These are phyloP conservation scores for Escallonia rubra DNA, from an alignment of 129 eudicot genomes.

Conservation along the genomic window DNA sequence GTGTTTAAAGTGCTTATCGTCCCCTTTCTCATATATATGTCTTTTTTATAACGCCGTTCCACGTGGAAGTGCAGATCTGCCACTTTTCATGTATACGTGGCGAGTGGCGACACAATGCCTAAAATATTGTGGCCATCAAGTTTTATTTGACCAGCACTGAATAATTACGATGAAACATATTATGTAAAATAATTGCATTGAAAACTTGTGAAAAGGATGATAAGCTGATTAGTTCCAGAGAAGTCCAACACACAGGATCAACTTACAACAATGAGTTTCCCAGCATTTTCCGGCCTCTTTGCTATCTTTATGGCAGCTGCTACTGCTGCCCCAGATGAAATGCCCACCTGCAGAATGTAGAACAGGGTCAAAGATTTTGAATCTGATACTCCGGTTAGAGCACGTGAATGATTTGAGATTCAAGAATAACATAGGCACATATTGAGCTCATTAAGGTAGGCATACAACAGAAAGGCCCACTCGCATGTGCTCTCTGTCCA, in stretches of 20 bases:
- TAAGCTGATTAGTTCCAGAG: not conserved
- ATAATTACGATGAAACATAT: not conserved
- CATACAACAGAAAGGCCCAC: too few relatives aligned
- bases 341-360: not conserved
- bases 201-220: not conserved
- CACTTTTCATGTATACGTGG: too few relatives aligned
- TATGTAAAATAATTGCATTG: not conserved
- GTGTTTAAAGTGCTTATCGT: too few relatives aligned
- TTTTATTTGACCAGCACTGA: not conserved
- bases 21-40: too few relatives aligned
- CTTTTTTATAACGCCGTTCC: too few relatives aligned
- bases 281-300: conserved; percentile 7
- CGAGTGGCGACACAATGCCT: not conserved
- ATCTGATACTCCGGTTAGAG: not conserved
- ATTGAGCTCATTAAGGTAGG: too few relatives aligned
- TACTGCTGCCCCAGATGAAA: conserved; percentile 1
- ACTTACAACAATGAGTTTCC: conserved; percentile 7
- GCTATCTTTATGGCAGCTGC: conserved; percentile 4
- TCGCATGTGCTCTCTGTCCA: too few relatives aligned
- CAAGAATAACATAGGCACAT: too few relatives aligned
- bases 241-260: not conserved
- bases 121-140: too few relatives aligned
- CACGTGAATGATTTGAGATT: too few relatives aligned
- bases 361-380: not conserved
- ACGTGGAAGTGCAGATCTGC: not conserved